Conservation (phyloP, 257 asterid genomes). For the Coffea eugenioides region DNA sequence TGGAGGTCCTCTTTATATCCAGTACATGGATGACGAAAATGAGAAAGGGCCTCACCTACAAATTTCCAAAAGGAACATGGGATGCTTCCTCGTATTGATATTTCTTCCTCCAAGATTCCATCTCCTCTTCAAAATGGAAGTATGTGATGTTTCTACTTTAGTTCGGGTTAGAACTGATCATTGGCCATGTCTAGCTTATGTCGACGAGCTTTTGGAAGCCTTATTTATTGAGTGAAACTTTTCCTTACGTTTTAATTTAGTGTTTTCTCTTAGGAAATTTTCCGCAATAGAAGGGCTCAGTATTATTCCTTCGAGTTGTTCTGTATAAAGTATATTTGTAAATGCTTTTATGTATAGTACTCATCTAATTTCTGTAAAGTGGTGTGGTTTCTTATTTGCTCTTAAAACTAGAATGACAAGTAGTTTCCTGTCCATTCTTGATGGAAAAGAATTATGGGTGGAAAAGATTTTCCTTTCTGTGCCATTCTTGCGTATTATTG, state of each 20-base stretch:
- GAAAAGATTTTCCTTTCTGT: no score
- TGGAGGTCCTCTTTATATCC: conserved; percentile 72
- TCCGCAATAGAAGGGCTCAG: not conserved
- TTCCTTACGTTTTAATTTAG: not conserved
- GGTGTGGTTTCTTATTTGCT: no score
- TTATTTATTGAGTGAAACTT: conserved; percentile 45
- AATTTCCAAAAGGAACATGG: conserved; percentile 44
- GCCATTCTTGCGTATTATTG: no score
- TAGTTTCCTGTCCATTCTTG: no score
- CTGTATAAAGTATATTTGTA: not conserved
- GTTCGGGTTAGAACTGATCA: conserved; percentile 92
- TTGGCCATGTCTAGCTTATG: conserved; percentile 97
- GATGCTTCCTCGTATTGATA: conserved; percentile 63
- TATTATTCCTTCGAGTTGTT: not conserved
- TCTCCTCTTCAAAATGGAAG: conserved; percentile 91
- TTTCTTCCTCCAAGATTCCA: conserved; percentile 96
- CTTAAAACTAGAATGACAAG: no score
- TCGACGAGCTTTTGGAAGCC: conserved; percentile 91
- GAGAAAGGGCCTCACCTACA: conserved; percentile 36
- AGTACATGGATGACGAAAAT: conserved; percentile 59
- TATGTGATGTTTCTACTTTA: conserved; percentile 63
- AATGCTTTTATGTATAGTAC: no score
- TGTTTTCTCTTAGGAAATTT: not conserved
- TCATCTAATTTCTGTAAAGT: no score
- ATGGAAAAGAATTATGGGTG: no score